A percentile compares a stretch with the other conserved stretches of the same genome.
These are phyloP conservation scores for Diaporthe sp. DNA, from an alignment of 2,329 filamentous ascomycete genomes.

Conservation along the genomic window DNA sequence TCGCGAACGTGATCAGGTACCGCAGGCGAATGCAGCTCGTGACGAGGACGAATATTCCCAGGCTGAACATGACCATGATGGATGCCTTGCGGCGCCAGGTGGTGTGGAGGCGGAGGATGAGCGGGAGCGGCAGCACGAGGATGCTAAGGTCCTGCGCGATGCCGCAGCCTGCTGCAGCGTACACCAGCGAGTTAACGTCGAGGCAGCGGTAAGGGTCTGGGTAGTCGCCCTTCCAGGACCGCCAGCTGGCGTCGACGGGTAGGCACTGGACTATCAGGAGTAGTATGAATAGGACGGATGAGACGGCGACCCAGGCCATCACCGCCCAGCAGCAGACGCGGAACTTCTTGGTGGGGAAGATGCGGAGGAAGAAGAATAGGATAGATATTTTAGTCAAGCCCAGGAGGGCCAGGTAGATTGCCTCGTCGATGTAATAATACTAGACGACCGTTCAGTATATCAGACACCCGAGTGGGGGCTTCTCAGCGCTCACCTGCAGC, in stretches of 20 bases:
- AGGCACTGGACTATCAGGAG: conserved; percentile 52
- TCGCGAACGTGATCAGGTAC: conserved; percentile 49
- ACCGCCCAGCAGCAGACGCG: conserved; percentile 43
- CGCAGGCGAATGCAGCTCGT: conserved; percentile 52
- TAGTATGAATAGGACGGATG: conserved; percentile 46
- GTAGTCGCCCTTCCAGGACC: conserved; percentile 47
- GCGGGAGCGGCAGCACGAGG: conserved; percentile 49
- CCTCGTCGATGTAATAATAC: conserved; percentile 50
- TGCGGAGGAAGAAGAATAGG: conserved; percentile 47
- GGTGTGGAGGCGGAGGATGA: conserved; percentile 47
- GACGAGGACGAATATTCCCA: conserved; percentile 51
- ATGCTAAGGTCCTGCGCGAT: conserved; percentile 52
- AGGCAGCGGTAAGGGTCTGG: conserved; percentile 46
- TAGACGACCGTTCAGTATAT: background rate
- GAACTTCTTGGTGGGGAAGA: conserved; percentile 45
- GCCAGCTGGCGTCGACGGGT: conserved; percentile 50
- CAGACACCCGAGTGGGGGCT: too few species aligned
- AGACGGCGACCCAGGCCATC: conserved; percentile 45
- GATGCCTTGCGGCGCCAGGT: conserved; percentile 43
- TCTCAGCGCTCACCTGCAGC: conserved; percentile 45
- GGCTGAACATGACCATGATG: conserved; percentile 52
- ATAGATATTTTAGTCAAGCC: conserved; percentile 47
- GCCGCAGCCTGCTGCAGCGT: conserved; percentile 46
- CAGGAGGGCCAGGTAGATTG: conserved; percentile 48
- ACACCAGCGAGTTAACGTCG: conserved; percentile 48